Percentiles rank a stretch among this genome's conserved stretches.
Conservation (phyloP, 805 yeast species). For the Cyberlindnera petersonii region DNA sequence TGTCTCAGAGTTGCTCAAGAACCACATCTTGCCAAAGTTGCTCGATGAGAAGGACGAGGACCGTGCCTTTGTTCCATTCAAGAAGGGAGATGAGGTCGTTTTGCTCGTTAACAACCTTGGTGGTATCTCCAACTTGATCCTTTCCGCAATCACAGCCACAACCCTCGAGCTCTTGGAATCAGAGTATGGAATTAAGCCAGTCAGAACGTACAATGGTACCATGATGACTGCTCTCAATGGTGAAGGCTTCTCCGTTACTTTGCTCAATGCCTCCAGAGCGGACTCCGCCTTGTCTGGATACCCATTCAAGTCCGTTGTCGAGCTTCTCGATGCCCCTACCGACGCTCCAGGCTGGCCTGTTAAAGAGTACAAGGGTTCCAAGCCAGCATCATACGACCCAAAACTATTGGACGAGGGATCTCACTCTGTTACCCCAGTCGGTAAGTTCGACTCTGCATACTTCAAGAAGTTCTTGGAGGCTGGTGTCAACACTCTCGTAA, state of each 20-base stretch:
- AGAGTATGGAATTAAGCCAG: slow-evolving; percentile 56
- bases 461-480: slow-evolving; percentile 37
- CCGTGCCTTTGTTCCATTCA: slow-evolving; percentile 74
- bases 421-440: slow-evolving; percentile 33
- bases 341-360: slow-evolving; percentile 78
- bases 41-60: slow-evolving; percentile 64
- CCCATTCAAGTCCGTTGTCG: slow-evolving; percentile 38
- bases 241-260: slow-evolving; percentile 85
- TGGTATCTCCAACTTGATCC: slow-evolving; percentile 78
- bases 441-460: slow-evolving; percentile 32
- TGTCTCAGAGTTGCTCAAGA: slow-evolving; percentile 53
- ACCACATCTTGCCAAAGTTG: slow-evolving; percentile 57
- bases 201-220: slow-evolving; percentile 67
- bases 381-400: slow-evolving; percentile 31
- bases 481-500: slow-evolving; percentile 50
- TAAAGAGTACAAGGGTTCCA: slow-evolving; percentile 23
- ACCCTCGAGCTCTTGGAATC: slow-evolving; percentile 50
- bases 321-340: slow-evolving; percentile 65
- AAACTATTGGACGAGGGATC: slow-evolving; percentile 28
- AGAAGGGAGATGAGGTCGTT: slow-evolving; percentile 59
- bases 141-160: slow-evolving; percentile 65
- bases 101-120: slow-evolving; percentile 83
- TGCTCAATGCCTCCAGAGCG: slow-evolving; percentile 63
- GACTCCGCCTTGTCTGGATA: slow-evolving; percentile 30
- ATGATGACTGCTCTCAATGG: slow-evolving; percentile 88